phyloP scores from a whole-genome alignment of 306 rosid species.

The Ochetophila trinervis region DNA sequence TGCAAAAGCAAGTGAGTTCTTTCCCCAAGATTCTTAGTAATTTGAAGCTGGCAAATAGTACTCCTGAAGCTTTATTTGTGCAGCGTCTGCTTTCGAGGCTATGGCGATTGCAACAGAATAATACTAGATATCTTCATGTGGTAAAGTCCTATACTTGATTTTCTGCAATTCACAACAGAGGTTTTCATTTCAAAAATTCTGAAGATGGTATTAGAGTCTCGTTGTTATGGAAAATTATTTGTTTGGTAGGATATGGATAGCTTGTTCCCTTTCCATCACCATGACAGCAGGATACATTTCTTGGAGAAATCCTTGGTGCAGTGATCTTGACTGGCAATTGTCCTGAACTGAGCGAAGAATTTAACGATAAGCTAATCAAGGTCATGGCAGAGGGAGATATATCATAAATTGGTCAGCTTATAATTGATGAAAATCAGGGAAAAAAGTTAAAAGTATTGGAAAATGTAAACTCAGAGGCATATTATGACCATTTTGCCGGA shows the following conservation, averaged over 20 bases:
- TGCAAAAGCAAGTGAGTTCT: slow-evolving; percentile 42
- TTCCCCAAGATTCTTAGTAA: slow-evolving; percentile 24
- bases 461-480: slow-evolving; percentile 33
- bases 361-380: slow-evolving; percentile 31
- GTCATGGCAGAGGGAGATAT: slow-evolving; percentile 35
- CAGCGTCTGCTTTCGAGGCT: slow-evolving; percentile 36
- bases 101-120: slow-evolving; percentile 27
- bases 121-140: slow-evolving; percentile 54
- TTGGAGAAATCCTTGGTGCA: slow-evolving; percentile 59
- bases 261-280: neutral
- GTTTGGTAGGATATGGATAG: neutral
- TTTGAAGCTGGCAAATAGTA: slow-evolving; percentile 10
- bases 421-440: slow-evolving; percentile 40
- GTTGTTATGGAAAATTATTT: no score
- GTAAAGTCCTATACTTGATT: slow-evolving; percentile 21
- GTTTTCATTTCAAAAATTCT: no score
- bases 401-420: slow-evolving; percentile 36
- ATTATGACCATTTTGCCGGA: slow-evolving; percentile 33
- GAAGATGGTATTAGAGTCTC: no score
- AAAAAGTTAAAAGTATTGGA: no score
- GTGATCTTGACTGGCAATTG: slow-evolving; percentile 29
- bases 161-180: no score
- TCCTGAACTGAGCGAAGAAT: slow-evolving; percentile 27
- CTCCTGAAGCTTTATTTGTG: slow-evolving; percentile 50
- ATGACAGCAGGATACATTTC: slow-evolving; percentile 53